Evolutionary conservation across 2,329 filamentous ascomycete genomes (phyloP), one percentile per base, ranked within the genome.

Genomic region (Neonectria neomacrospora): DNA sequence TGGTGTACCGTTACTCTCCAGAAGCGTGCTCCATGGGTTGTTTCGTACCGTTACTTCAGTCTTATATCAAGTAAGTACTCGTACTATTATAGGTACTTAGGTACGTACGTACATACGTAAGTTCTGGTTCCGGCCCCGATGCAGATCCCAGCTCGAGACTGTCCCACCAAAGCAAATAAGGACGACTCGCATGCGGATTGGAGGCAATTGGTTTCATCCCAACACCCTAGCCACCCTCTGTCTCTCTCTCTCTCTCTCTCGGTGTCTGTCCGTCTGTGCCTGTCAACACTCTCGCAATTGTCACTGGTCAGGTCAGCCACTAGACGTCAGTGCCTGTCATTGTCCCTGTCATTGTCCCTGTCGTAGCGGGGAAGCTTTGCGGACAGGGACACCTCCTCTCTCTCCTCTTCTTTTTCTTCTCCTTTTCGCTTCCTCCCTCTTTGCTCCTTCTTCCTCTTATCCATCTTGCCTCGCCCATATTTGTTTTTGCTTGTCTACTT

Each of bases 321-420:
- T 37, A n/a, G 34, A 37, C 37, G 37, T 41, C 37, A 41, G 37
- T 41, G n/a, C 37, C 37, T 41, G 37, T 41, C 37, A 41, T 18
- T 20, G n/a, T 20, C 37, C n/a, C n/a, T n/a, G n/a, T n/a, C n/a
- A n/a, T n/a, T 41, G 37, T 41, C n/a, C 16, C 32, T 32, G 54
- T 57, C 56, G 56, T 52, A 59, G 59, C 59, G 59, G 59, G 59
- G 59, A 61, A 52, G 47, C 55, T 62, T 54, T 47, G 53, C 50
- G 47, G 50, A 62, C 47, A 26, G 30, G 54, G 37, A 51, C 37
- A 42, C 50, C 55, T 59, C 60, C 55, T 63, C 28, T 37, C 23
- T 1, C 45, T 42, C 47, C 42, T 42, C 47, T 59, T 28, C 56
- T n/a, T 41, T 3, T 45, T 41, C 14, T 51, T 22, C 44, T 47